Evolutionary conservation across 1,284 basidiomycete genomes (phyloP).

Genomic region (Ustilago cynodontis): DNA sequence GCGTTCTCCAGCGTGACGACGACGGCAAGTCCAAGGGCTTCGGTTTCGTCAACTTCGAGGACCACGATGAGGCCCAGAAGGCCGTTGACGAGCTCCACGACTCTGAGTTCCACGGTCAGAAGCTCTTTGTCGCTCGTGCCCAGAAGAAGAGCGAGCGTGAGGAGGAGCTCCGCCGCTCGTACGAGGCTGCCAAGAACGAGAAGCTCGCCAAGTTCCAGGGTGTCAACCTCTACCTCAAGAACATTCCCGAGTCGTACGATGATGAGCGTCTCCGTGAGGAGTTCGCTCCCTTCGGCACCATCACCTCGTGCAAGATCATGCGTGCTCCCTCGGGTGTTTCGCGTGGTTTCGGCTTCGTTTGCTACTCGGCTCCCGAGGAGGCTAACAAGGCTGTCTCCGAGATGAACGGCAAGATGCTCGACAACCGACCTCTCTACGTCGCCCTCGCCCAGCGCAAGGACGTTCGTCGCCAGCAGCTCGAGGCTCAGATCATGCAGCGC

Average conservation of each 20-base stretch:
- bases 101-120: constrained; percentile 85
- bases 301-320: constrained; percentile 99
- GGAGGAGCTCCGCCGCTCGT: constrained; percentile 92
- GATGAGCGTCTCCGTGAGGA: constrained; percentile 72
- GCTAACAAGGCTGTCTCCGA: constrained; percentile 99
- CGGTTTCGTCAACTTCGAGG: constrained; percentile 96
- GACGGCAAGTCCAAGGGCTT: constrained; percentile 92
- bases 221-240: constrained; percentile 99
- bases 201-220: constrained; percentile 98
- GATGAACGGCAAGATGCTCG: constrained; percentile 99
- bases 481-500: constrained; percentile 79
- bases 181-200: constrained; percentile 95
- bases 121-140: constrained; percentile 94
- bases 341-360: constrained; percentile 99
- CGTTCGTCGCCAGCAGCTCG: constrained; percentile 96
- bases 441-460: constrained; percentile 98
- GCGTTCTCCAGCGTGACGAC: constrained; percentile 81
- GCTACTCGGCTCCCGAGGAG: constrained; percentile 98
- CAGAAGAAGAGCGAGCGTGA: constrained; percentile 99
- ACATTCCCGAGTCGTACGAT: constrained; percentile 73
- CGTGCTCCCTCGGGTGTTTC: constrained; percentile 82
- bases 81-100: constrained; percentile 94
- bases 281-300: constrained; percentile 96
- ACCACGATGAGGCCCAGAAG: constrained; percentile 89
- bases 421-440: constrained; percentile 97